Conservation (phyloP, 1,284 basidiomycete species). For the Pseudozyma hubeiensis region DNA sequence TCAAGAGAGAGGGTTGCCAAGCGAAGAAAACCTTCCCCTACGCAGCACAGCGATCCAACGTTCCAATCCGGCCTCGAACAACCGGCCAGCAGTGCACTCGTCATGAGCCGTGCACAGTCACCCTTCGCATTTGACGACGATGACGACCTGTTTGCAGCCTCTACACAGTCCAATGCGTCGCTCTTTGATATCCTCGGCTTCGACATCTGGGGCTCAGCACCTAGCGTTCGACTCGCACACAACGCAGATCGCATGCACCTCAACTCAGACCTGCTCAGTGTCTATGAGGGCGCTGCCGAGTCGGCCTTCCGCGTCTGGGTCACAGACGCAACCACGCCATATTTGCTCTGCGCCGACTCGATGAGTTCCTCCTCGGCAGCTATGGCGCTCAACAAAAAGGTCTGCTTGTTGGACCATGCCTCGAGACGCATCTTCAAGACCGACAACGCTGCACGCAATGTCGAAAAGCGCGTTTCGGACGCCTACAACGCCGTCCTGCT, state of each 20-base stretch:
- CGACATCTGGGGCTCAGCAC: constrained; percentile 39
- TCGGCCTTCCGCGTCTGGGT: constrained; percentile 42
- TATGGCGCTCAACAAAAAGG: constrained; percentile 41
- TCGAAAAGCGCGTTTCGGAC: constrained; percentile 38
- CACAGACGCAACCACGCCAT: constrained; percentile 37
- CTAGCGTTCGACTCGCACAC: constrained; percentile 26
- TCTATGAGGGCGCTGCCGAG: constrained; percentile 43
- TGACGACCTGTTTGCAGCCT: constrained; percentile 2
- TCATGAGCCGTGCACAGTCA: constrained; percentile 36
- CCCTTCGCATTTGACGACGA: constrained; percentile 17
- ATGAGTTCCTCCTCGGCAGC: constrained; percentile 12
- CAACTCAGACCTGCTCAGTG: constrained; percentile 32
- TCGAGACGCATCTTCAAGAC: constrained; percentile 37
- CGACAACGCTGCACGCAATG: constrained; percentile 21
- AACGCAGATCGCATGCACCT: constrained; percentile 33
- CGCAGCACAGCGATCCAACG: not conserved
- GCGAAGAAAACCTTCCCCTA: constrained; percentile 13
- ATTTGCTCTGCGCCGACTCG: constrained; percentile 24
- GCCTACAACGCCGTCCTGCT: constrained; percentile 40
- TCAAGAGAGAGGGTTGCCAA: constrained; percentile 3
- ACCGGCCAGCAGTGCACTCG: constrained; percentile 6
- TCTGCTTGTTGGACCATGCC: constrained; percentile 38
- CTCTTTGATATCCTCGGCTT: constrained; percentile 40
- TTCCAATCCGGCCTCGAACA: constrained; percentile 16
- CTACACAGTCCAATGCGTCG: constrained; percentile 6